Base-by-base conservation (phyloP, 192 early-diverging fungal genomes). In the Coemansia sp. region DNA sequence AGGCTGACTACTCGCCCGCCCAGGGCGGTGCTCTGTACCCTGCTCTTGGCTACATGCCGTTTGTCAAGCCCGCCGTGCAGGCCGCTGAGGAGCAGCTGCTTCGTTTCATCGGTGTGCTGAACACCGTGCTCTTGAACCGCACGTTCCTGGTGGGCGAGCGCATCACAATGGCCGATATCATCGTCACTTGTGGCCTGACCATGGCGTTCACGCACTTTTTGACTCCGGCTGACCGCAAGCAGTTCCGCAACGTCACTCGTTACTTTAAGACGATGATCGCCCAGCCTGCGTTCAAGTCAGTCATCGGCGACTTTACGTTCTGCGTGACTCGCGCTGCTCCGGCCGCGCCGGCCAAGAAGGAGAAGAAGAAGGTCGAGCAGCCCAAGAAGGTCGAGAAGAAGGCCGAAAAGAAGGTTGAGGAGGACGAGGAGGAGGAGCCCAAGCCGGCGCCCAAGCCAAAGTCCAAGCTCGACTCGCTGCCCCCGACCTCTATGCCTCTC, bases 121-220 rank as follows among this genome's bases (percentile, higher is more conserved):
- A 98, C 86, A 85, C 86, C 42, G 81, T 93, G 69, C 84, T 98
- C 20, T 62, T 89, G 55, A 83, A 82, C 85, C 86, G 87, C 81
- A 98, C 96, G 71, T 98, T 87, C 89, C 83, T 98, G 63, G 94
- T 97, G 59, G 96, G 93, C 62, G 96, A 98, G 83, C 83, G 82
- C 66, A 75, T 98, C 69, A 96, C 96, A 66, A 74, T 94, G 26
- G 96, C 96, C 58, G 96, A 98, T 79, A 88, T 97, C 68, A 64
- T 84, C 56, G 68, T 94, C 44, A 86, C 83, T 65, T 69, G 81
- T 55, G 73, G 75, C 31, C 47, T 81, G 66, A 36, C 65, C 38
- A 64, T 64, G 51, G 17, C 44, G 1, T 81, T 48, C 64, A 62
- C 65, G 64, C 78, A 22, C 82, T 75, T 65, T 50, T 61, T 81